Base-by-base conservation (phyloP, 768 basidiomycete species). In the Dioszegia crocea region DNA sequence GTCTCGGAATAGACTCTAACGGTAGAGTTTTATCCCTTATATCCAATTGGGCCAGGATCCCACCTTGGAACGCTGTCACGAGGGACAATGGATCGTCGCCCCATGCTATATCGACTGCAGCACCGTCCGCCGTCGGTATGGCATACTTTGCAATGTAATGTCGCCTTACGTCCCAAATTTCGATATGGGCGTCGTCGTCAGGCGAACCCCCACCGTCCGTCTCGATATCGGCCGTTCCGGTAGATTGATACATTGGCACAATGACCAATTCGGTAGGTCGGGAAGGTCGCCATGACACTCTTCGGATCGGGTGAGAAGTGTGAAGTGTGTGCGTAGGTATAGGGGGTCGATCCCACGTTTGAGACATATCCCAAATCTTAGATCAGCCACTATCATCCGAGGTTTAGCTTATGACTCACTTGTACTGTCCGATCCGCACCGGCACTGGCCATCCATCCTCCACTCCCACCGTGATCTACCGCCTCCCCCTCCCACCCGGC, bases 321-420 rank as follows among this genome's bases (percentile, higher is more conserved):
- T 70, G 66, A 0, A 76, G 58, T 9, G 64, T 63, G 41, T 76
- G 75, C 3, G 65, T 31, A 0, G 75, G 75, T 12, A 59, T 59
- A n/a, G 67, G 59, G 2, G 65, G 52, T 52, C 57, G 56, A 12
- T 64, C 67, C 71, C 71, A 73, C 6, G 23, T 41, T 29, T 58
- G 56, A 16, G 64, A 59, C 73, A 76, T 73, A 49, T 76, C 75
- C 75, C 75, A 76, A 26, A 76, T 70, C 75, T 76, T n/a, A n/a
- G n/a, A n/a, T n/a, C n/a, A n/a, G 30, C 40, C 31, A 26, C 56
- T 43, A n/a, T n/a, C n/a, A n/a, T n/a, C n/a, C n/a, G n/a, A n/a
- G n/a, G n/a, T n/a, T n/a, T n/a, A n/a, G n/a, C n/a, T n/a, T n/a
- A n/a, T n/a, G 17, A 51, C 74, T 51, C 56, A 74, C 75, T 56